phyloP scores from a whole-genome alignment of 108 stramenopile species.

The Nannochloropsis salina region DNA sequence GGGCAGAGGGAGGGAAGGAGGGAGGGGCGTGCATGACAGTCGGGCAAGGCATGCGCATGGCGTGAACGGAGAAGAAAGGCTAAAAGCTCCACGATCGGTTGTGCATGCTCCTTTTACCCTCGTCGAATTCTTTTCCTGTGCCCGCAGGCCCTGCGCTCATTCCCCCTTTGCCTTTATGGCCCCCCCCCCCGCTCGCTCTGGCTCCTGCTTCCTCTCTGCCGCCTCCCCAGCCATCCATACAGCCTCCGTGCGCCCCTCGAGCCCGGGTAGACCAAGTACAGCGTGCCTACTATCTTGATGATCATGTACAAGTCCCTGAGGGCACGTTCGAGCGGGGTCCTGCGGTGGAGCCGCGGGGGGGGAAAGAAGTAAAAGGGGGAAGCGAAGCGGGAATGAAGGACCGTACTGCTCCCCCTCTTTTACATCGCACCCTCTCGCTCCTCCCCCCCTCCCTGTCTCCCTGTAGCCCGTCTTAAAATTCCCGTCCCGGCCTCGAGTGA shows the following conservation, averaged over 20 bases:
- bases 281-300: neutral
- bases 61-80: too few species aligned
- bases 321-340: neutral
- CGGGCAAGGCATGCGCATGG: too few species aligned
- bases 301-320: slow-evolving; percentile 12
- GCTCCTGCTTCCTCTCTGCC: neutral
- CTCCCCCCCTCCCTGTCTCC: too few species aligned
- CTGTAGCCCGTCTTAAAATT: too few species aligned
- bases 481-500: too few species aligned
- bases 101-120: too few species aligned
- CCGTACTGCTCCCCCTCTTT: too few species aligned
- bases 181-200: neutral
- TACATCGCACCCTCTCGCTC: too few species aligned
- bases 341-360: neutral
- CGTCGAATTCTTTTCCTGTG: too few species aligned
- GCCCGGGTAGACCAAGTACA: neutral
- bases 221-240: neutral
- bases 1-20: too few species aligned
- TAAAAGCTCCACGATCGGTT: too few species aligned
- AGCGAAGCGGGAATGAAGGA: neutral
- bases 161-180: neutral
- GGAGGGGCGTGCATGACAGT: too few species aligned
- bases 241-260: neutral
- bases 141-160: neutral
- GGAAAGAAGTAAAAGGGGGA: neutral